Percentiles rank a stretch among this genome's conserved stretches.
Evolutionary conservation across 2,329 filamentous ascomycete species (phyloP).

Genomic region (Fusarium camptoceras): DNA sequence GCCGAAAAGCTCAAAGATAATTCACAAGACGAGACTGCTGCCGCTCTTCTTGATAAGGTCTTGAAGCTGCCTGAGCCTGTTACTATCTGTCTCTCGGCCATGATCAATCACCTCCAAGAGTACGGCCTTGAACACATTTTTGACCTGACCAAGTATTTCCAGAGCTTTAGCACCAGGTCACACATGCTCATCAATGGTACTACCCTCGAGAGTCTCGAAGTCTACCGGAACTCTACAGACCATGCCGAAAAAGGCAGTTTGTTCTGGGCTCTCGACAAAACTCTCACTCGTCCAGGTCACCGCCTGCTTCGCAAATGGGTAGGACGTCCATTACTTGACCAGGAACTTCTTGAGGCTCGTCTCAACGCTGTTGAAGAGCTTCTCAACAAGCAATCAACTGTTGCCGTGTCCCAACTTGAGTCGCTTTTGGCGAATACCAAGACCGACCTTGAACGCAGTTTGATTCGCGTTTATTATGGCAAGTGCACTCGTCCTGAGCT

Average conservation of each 20-base stretch:
- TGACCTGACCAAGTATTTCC: conserved; percentile 95
- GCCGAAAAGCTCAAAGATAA: conserved; percentile 81
- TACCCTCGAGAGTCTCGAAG: conserved; percentile 90
- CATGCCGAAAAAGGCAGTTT: conserved; percentile 86
- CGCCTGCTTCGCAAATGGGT: conserved; percentile 94
- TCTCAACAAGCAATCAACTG: conserved; percentile 73
- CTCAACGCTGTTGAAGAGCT: conserved; percentile 89
- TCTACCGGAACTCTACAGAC: conserved; percentile 95
- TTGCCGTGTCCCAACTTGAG: conserved; percentile 78
- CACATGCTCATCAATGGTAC: conserved; percentile 98
- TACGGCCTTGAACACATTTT: conserved; percentile 97
- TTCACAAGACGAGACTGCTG: conserved; percentile 66
- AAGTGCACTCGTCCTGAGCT: conserved; percentile 94
- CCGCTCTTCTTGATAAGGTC: conserved; percentile 83
- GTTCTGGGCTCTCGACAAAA: conserved; percentile 96
- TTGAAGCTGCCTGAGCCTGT: conserved; percentile 86
- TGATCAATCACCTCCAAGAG: conserved; percentile 93
- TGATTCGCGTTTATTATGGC: conserved; percentile 97
- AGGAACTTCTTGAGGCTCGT: conserved; percentile 78
- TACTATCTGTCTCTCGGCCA: conserved; percentile 91
- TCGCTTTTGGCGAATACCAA: conserved; percentile 77
- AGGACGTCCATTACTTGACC: conserved; percentile 86
- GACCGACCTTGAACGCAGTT: conserved; percentile 88
- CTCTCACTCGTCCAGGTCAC: conserved; percentile 88
- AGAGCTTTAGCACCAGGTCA: conserved; percentile 91